Conservation (phyloP, 805 yeast species). For the Wickerhamiella australiensis region DNA sequence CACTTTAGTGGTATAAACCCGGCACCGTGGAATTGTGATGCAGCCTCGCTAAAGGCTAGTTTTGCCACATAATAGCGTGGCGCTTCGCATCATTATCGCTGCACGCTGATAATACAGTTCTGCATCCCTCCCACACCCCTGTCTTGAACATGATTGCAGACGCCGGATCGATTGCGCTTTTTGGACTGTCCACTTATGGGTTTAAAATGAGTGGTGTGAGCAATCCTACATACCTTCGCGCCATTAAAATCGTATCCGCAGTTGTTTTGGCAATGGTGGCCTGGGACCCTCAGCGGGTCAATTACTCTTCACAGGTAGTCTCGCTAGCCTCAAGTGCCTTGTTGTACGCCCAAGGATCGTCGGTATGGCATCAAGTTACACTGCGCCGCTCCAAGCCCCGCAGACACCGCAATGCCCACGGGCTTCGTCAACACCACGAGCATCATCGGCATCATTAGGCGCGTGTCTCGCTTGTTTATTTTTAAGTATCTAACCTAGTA, state of each 20-base stretch:
- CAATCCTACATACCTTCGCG: background rate
- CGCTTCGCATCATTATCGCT: background rate
- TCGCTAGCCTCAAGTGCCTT: background rate
- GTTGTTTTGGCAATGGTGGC: background rate
- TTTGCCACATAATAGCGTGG: background rate
- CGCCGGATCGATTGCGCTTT: slow-evolving; percentile 4
- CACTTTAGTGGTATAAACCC: no score
- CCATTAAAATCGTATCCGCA: background rate
- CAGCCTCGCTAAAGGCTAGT: background rate
- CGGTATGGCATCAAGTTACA: background rate
- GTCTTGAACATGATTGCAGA: background rate
- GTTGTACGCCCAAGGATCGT: background rate
- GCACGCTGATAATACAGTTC: slow-evolving; percentile 1
- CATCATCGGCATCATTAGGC: background rate
- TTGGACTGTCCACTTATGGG: background rate
- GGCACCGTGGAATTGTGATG: no score
- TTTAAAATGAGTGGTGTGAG: background rate
- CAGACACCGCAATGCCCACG: background rate
- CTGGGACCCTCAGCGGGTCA: slow-evolving; percentile 9
- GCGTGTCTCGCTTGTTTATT: no score
- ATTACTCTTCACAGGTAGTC: background rate
- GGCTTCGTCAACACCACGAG: background rate
- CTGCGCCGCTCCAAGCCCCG: background rate
- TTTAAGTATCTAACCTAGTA: no score
- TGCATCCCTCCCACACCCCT: background rate